These are phyloP conservation scores for Hibiscus tridactylites DNA, from an alignment of 345 rosid species.

Conservation along the genomic window DNA sequence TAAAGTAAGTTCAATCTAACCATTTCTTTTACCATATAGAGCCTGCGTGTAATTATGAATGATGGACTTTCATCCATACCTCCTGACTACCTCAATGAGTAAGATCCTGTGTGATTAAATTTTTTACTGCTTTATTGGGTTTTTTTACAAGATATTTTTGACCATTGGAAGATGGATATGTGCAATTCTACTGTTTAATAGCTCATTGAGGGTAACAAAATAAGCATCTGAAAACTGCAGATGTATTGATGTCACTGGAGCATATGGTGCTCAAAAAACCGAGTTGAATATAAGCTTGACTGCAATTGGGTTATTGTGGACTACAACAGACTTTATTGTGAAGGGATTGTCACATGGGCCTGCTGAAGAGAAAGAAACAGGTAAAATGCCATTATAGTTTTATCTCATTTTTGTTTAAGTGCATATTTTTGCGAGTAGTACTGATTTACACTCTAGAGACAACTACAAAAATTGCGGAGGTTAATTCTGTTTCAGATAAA, in stretches of 20 bases:
- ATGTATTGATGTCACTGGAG: slow-evolving; percentile 97
- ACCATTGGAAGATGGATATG: not conserved
- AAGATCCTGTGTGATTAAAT: slow-evolving; percentile 27
- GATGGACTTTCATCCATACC: slow-evolving; percentile 89
- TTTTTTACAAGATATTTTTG: not conserved
- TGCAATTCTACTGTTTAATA: not conserved
- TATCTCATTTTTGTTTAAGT: not conserved
- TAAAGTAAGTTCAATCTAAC: slow-evolving; percentile 18
- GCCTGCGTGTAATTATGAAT: slow-evolving; percentile 83
- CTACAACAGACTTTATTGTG: slow-evolving; percentile 80
- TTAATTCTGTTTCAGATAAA: slow-evolving; percentile 25
- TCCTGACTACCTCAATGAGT: slow-evolving; percentile 72
- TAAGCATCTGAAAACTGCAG: slow-evolving; percentile 38
- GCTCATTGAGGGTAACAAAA: not conserved
- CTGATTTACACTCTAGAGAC: slow-evolving; percentile 5
- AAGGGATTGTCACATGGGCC: slow-evolving; percentile 49
- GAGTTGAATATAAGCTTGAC: slow-evolving; percentile 94
- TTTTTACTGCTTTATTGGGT: not conserved
- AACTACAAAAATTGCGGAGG: slow-evolving; percentile 26
- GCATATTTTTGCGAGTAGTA: slow-evolving; percentile 6
- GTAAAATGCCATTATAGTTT: slow-evolving; percentile 23
- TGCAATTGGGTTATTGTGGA: slow-evolving; percentile 93
- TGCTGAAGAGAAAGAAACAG: slow-evolving; percentile 45
- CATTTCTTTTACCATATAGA: slow-evolving; percentile 37
- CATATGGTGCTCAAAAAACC: slow-evolving; percentile 85